phyloP scores from a whole-genome alignment of 83 land plant species.

The Diphasiastrum complanatum region DNA sequence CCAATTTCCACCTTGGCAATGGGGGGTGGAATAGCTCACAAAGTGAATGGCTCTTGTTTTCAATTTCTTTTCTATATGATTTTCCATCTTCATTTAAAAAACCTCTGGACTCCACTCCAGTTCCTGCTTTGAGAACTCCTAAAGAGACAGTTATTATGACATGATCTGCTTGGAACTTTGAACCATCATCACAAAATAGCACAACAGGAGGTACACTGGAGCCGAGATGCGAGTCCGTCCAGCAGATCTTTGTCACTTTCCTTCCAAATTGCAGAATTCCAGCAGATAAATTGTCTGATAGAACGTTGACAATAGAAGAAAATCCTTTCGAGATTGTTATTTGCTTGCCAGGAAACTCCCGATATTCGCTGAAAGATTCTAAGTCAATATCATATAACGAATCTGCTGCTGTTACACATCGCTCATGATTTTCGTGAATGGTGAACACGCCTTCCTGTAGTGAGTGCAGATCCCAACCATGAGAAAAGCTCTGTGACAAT shows the following conservation, averaged over 20 bases:
- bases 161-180: conserved; percentile 15
- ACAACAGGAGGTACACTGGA: conserved; percentile 2
- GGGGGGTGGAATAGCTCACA: conserved; percentile 12
- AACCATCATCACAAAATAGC: conserved; percentile 18
- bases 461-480: conserved; percentile 3
- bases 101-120: no score
- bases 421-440: conserved; percentile 6
- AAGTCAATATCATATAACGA: conserved; percentile 19
- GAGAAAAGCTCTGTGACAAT: no score
- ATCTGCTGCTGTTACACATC: conserved; percentile 15
- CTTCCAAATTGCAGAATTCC: conserved; percentile 5
- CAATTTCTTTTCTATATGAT: neutral
- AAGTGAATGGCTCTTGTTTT: neutral
- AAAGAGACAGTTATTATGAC: conserved; percentile 20
- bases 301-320: conserved; percentile 11
- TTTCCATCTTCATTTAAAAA: neutral
- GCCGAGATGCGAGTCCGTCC: conserved; percentile 3
- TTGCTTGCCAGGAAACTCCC: conserved; percentile 23
- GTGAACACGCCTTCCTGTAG: conserved; percentile 16
- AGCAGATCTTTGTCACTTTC: conserved; percentile 14
- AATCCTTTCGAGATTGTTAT: conserved; percentile 13
- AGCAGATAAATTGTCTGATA: conserved; percentile 7
- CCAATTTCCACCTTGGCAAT: conserved; percentile 17
- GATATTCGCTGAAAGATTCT: conserved; percentile 11
- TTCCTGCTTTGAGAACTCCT: conserved; percentile 12